A percentile compares a stretch with the other conserved stretches of the same genome.
Conservation (phyloP, 768 basidiomycete genomes). For the Hygrophorus russula region DNA sequence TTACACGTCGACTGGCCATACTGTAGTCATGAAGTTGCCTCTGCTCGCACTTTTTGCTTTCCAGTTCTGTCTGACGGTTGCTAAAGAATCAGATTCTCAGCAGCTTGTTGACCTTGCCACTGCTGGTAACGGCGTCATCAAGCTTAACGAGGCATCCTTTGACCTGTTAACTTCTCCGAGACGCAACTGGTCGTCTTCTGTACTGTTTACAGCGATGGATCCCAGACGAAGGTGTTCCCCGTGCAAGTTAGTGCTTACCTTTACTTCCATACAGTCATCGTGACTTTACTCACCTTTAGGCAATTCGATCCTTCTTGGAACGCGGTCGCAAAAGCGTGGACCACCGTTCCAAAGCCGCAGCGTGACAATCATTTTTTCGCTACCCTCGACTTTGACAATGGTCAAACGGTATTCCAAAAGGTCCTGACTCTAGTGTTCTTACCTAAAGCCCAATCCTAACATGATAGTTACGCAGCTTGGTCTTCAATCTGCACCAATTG, state of each 20-base stretch:
- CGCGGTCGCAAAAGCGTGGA: slow-evolving; percentile 81
- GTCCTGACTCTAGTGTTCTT: slow-evolving; percentile 24
- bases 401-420: slow-evolving; percentile 67
- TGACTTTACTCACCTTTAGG: slow-evolving; percentile 29
- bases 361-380: slow-evolving; percentile 87
- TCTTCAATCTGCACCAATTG: slow-evolving; percentile 74
- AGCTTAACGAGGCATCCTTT: slow-evolving; percentile 63
- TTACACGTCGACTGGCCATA: too few relatives aligned
- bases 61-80: slow-evolving; percentile 21
- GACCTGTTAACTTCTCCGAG: slow-evolving; percentile 65
- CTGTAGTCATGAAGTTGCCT: slow-evolving; percentile 14
- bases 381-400: slow-evolving; percentile 78
- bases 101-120: slow-evolving; percentile 61
- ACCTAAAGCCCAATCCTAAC: neutral
- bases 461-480: slow-evolving; percentile 43
- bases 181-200: slow-evolving; percentile 79
- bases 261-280: neutral
- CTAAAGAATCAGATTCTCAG: slow-evolving; percentile 24
- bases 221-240: slow-evolving; percentile 76
- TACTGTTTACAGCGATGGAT: slow-evolving; percentile 85
- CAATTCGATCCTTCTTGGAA: slow-evolving; percentile 79
- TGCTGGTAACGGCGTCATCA: slow-evolving; percentile 69
- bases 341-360: slow-evolving; percentile 41
- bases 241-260: slow-evolving; percentile 60
- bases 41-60: slow-evolving; percentile 20